Base-by-base conservation (phyloP, 2,329 filamentous ascomycete species). In the Colletotrichum graminicola region DNA sequence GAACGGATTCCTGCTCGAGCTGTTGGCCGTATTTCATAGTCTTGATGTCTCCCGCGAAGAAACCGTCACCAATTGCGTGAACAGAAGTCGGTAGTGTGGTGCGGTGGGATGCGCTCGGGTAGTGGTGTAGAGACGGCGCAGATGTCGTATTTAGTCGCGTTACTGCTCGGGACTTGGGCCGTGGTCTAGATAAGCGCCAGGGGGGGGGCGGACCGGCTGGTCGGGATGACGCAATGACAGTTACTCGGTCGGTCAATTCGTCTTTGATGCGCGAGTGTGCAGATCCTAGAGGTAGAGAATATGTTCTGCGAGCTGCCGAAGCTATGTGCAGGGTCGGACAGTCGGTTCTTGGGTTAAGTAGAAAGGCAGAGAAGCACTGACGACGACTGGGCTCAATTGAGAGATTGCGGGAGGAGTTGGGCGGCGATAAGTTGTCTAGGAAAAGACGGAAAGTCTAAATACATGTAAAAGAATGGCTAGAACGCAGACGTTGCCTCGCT, bases 11-110 rank as follows among this genome's bases (percentile, higher is more conserved):
- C 81, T 89, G 87, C 79, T 91, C 89, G 73, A 96, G 87, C 73
- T 90, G 91, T 74, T 93, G 86, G 74, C 92, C 92, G 87, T 92
- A 94, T 86, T 94, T 94, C 92, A 94, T 94, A 64, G 36, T 70
- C 61, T 56, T 69, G 49, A 63, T 26, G 23, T 32, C 14, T 62
- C 57, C 45, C 45, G n/a, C 34, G 26, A 54, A 63, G 45, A 64
- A 45, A 60, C 63, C 57, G 51, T 63, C 68, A 23, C 68, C 68
- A 63, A 59, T 68, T 71, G 64, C 52, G 65, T 63, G 52, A 6
- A 47, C 43, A 32, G 16, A n/a, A 29, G 12, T 47, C 16, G 43
- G 11, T 36, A 59, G 56, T 62, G 26, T 23, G 14, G 11, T 61
- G 56, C 4, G n/a, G 12, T 51, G 26, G 6, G 23, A 18, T 52